A percentile compares a stretch with the other conserved stretches of the same genome.
These are phyloP conservation scores for Heterococcus sp. DNA, from an alignment of 108 stramenopile genomes.

Conservation along the genomic window DNA sequence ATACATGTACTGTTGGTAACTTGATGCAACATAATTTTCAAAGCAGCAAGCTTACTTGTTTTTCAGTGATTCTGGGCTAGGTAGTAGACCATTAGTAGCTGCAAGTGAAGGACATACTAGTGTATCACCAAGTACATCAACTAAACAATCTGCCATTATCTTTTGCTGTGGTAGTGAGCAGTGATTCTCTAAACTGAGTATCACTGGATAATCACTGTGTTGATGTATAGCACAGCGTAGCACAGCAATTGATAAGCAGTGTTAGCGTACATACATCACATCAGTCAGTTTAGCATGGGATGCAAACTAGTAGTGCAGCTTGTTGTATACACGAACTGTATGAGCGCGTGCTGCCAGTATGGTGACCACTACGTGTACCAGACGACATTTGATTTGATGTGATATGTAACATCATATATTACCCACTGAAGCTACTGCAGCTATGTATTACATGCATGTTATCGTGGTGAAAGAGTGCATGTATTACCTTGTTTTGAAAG, in stretches of 20 bases:
- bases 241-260: neutral
- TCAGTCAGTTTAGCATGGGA: too few relatives aligned
- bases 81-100: conserved; percentile 8
- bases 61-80: conserved; percentile 34
- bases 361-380: too few relatives aligned
- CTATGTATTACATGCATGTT: neutral
- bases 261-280: too few relatives aligned
- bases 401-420: too few relatives aligned
- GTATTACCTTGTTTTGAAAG: neutral
- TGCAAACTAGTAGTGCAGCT: too few relatives aligned
- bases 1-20: too few relatives aligned
- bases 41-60: neutral
- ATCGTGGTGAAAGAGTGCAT: neutral
- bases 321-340: too few relatives aligned
- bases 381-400: too few relatives aligned
- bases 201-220: conserved; percentile 71
- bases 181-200: conserved; percentile 92
- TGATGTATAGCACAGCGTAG: neutral
- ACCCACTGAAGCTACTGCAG: neutral
- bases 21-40: too few relatives aligned
- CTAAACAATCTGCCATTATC: conserved; percentile 64
- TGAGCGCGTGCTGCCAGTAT: neutral
- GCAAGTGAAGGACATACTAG: conserved; percentile 63
- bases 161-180: conserved; percentile 75
- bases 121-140: conserved; percentile 56